A percentile compares a stretch with the other conserved stretches of the same genome.
These are phyloP conservation scores for Coprinopsis cinerea DNA, from an alignment of 768 basidiomycete species.

Conservation along the genomic window DNA sequence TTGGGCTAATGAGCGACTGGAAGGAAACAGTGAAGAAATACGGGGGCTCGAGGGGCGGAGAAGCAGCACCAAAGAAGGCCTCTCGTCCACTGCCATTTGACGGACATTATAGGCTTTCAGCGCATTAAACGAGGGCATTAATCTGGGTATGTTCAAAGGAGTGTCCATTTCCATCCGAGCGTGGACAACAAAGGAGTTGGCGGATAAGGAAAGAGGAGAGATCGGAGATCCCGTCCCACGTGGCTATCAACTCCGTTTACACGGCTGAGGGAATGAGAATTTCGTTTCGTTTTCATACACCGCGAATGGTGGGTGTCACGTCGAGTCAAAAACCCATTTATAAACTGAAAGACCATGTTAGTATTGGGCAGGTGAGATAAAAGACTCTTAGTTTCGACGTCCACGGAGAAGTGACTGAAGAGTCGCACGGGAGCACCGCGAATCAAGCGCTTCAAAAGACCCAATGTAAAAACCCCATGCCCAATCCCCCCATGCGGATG, in stretches of 20 bases:
- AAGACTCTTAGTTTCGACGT: not conserved
- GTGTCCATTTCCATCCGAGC: conserved; percentile 19
- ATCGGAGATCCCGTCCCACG: conserved; percentile 22
- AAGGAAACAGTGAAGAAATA: conserved; percentile 9
- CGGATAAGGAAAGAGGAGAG: conserved; percentile 16
- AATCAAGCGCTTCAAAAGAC: not conserved
- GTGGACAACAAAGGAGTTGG: conserved; percentile 25
- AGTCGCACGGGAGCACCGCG: not conserved
- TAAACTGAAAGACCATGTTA: not conserved
- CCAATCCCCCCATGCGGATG: not conserved
- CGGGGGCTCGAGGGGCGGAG: conserved; percentile 7
- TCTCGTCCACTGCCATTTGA: not conserved
- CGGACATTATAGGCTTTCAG: conserved; percentile 12
- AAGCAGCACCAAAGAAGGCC: conserved; percentile 7
- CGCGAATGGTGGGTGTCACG: not conserved
- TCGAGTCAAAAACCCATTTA: conserved; percentile 1
- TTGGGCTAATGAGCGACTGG: conserved; percentile 11
- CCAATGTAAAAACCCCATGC: not conserved
- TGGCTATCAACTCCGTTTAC: conserved; percentile 9
- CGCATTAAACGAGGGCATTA: conserved; percentile 7
- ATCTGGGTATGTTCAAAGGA: conserved; percentile 23
- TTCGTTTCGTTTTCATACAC: conserved; percentile 1
- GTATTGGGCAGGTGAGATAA: conserved; percentile 4
- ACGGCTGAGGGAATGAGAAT: conserved; percentile 9
- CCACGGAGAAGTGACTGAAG: not conserved